Evolutionary conservation across 2,329 filamentous ascomycete species (phyloP).

Genomic region (Cladosporium colombiae): DNA sequence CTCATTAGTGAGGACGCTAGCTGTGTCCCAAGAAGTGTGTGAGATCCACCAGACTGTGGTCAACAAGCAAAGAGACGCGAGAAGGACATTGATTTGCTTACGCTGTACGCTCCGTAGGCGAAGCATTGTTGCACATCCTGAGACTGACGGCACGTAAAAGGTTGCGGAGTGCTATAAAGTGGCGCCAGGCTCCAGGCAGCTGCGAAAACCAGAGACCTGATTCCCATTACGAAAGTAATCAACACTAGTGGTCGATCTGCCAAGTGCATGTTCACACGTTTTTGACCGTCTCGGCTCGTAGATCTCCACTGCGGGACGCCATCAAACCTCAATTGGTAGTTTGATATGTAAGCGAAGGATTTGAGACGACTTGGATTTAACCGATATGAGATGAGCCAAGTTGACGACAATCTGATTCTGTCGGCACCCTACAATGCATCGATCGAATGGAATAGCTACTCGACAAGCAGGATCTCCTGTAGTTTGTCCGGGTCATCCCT

Average conservation of each 20-base stretch:
- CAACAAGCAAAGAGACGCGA: not conserved
- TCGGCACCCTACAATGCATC: not conserved
- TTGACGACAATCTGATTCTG: not conserved
- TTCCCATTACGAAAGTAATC: not conserved
- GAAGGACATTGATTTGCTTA: not conserved
- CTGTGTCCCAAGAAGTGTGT: not conserved
- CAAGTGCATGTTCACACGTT: not conserved
- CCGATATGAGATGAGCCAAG: not conserved
- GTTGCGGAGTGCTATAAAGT: no score
- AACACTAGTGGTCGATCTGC: conserved; percentile 2
- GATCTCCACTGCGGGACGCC: not conserved
- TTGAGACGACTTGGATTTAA: not conserved
- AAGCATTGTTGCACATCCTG: conserved; percentile 2
- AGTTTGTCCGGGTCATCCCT: not conserved
- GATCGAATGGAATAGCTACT: not conserved
- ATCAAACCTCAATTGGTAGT: not conserved
- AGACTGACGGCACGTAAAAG: not conserved
- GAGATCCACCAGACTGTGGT: not conserved
- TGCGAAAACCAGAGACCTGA: not conserved
- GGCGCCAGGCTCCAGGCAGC: not conserved
- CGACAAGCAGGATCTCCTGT: not conserved
- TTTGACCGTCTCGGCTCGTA: not conserved
- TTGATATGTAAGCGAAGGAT: not conserved
- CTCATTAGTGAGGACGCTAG: not conserved
- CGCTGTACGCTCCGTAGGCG: not conserved